Evolutionary conservation across 2,329 filamentous ascomycete genomes (phyloP), one percentile per base, ranked within the genome.

Genomic region (Epichloe sibirici): DNA sequence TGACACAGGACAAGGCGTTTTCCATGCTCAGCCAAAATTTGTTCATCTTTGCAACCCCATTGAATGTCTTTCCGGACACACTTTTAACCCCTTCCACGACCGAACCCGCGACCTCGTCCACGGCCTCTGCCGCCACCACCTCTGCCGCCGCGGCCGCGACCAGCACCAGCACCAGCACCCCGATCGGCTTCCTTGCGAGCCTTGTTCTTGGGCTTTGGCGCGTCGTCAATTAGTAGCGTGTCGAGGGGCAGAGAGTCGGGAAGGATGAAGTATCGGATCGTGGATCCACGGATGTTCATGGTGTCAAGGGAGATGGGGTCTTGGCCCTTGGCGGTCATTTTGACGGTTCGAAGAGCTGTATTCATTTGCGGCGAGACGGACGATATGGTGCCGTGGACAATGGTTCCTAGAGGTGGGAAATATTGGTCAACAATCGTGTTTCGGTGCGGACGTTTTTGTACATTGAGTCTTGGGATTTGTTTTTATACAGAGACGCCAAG

Each of bases 171-270:
- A 44, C 75, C 68, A 31, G 67, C 74, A 45, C 80, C 78, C 47
- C 83, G 74, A 54, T 81, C 79, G 35, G 77, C 78, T 74, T 97
- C 93, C 78, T 98, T 98, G 66, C 91, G 82, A 28, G 93, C 91
- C 83, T 98, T 98, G 75, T 98, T 98, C 86, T 97, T 97, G 56
- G 93, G 91, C 77, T 98, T 98, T 49, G 91, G 90, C 63, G 89
- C 83, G 72, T 98, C 93, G 69, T 98, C 93, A 61, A 98, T 90
- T 57, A 98, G 79, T 51, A 98, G 79, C 42, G 91, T 96, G 71
- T 98, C 93, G 58, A 98, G 80, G 40, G 91, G 91, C 63, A 98
- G 79, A 57, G 88, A 93, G 74, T 98, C 93, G 53, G 93, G 93
- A 11, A 98, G 85, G 68, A 98, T 95, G 69, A 87, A 91, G 74